Base-by-base conservation (phyloP, 768 basidiomycete genomes). In the Fistulinella prunicolor region DNA sequence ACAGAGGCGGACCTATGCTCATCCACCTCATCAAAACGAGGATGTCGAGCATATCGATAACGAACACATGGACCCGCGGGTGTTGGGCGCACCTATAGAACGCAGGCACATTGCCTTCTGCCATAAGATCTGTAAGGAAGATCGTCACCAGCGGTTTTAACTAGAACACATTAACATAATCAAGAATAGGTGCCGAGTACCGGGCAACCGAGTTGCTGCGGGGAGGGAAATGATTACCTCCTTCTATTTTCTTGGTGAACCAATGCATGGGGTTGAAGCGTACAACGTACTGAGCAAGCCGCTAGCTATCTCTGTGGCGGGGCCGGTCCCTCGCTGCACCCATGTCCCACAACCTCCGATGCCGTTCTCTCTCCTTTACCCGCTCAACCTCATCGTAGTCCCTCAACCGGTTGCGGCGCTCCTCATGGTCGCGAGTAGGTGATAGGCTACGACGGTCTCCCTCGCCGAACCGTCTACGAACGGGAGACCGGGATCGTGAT, bases 281-380 rank as follows among this genome's bases (percentile, higher is more conserved):
- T 39, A 51, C 32, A 30, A 54, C 42, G 50, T 38, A 47, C 49
- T 41, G 48, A 28, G 13, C 19, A 34, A 26, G 32, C 24, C 16
- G 32, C 56, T 67, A 67, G 47, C 35, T 42, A 35, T 50, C 36
- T 45, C 55, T 63, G 42, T 49, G 38, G 17, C 51, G 65, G 13
- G 60, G 63, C 20, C 53, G 58, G 29, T 77, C 69, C 51, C 80
- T 72, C 41, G 68, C 59, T 10, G 69, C 51, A 54, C 75, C 77
- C 42, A 62, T 57, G 45, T 79, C 76, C 82, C 82, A 82, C 37
- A 77, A 62, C 55, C 72, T 71, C 20, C 82, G 68, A 50, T 80
- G 76, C 35, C 72, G 63, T 49, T 70, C 73, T 37, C 78, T 56
- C 44, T 61, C 66, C 37, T 23, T 61, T 42, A 56, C 59, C 37